phyloP scores from a whole-genome alignment of 306 rosid genomes.

The Trichosanthes truncata region DNA sequence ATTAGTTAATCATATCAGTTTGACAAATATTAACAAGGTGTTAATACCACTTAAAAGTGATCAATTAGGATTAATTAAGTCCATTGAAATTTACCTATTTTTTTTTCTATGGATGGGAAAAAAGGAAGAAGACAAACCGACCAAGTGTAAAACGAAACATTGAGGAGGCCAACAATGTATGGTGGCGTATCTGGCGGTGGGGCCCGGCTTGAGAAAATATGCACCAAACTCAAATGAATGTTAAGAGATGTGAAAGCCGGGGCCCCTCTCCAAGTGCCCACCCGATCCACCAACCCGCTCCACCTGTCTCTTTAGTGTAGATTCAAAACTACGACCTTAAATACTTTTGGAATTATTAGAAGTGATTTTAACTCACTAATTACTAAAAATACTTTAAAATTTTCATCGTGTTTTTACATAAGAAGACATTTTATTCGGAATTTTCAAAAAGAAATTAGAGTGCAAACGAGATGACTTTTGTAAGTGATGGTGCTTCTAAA shows the following conservation, averaged over 20 bases:
- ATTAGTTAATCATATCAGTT: background rate
- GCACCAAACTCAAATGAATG: constrained; percentile 5
- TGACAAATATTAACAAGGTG: background rate
- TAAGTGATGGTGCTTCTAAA: too few species aligned
- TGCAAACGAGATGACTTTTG: too few species aligned
- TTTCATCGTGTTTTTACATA: too few species aligned
- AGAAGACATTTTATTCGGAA: too few species aligned
- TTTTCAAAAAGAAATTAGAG: too few species aligned
- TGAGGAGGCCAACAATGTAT: background rate
- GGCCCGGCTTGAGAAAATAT: background rate
- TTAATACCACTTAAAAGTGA: background rate
- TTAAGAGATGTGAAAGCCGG: background rate
- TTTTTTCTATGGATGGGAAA: background rate
- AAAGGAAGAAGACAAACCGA: constrained; percentile 5
- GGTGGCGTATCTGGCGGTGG: constrained; percentile 13
- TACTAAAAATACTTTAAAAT: too few species aligned
- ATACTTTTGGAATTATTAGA: background rate
- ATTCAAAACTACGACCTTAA: background rate
- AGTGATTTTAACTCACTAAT: background rate
- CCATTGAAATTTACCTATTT: background rate
- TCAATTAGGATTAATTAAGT: background rate
- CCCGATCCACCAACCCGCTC: background rate
- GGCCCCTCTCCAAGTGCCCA: background rate
- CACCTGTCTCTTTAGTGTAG: background rate
- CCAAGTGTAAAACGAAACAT: constrained; percentile 7